Percentiles rank a stretch among this genome's conserved stretches.
These are phyloP conservation scores for Clarireedia hainanense DNA, from an alignment of 2,329 filamentous ascomycete genomes.

Conservation along the genomic window DNA sequence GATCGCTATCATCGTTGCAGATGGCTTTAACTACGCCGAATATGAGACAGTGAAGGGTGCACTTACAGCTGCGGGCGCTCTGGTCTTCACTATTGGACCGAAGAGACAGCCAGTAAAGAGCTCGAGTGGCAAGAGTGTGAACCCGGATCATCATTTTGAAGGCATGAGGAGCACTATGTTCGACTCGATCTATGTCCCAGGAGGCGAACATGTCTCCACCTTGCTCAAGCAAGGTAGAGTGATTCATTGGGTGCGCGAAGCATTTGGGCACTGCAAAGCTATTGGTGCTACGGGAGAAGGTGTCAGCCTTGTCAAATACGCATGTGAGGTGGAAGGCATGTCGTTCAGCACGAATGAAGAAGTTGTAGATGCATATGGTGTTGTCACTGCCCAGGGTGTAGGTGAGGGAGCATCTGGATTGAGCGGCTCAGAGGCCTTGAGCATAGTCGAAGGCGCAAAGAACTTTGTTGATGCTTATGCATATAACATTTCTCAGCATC, in stretches of 20 bases:
- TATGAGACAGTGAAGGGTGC: slow-evolving; percentile 60
- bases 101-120: slow-evolving; percentile 53
- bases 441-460: slow-evolving; percentile 58
- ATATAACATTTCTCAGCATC: slow-evolving; percentile 61
- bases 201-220: slow-evolving; percentile 55
- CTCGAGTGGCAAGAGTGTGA: slow-evolving; percentile 39
- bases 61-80: slow-evolving; percentile 51
- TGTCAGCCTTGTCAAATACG: slow-evolving; percentile 51
- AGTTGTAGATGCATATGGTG: slow-evolving; percentile 64
- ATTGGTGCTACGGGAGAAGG: slow-evolving; percentile 70
- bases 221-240: slow-evolving; percentile 64
- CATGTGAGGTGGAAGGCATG: slow-evolving; percentile 38
- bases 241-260: slow-evolving; percentile 69
- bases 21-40: slow-evolving; percentile 62
- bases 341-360: slow-evolving; percentile 32
- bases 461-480: slow-evolving; percentile 67
- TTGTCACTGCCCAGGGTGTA: slow-evolving; percentile 56
- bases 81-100: slow-evolving; percentile 66
- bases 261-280: slow-evolving; percentile 74
- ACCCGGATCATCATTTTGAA: slow-evolving; percentile 71
- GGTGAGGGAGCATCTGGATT: slow-evolving; percentile 40
- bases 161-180: slow-evolving; percentile 76
- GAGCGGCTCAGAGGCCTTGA: slow-evolving; percentile 43
- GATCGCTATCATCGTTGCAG: slow-evolving; percentile 68
- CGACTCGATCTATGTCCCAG: slow-evolving; percentile 70